These are phyloP conservation scores for Trichoderma semiorbis DNA, from an alignment of 2,329 filamentous ascomycete species.

Conservation along the genomic window DNA sequence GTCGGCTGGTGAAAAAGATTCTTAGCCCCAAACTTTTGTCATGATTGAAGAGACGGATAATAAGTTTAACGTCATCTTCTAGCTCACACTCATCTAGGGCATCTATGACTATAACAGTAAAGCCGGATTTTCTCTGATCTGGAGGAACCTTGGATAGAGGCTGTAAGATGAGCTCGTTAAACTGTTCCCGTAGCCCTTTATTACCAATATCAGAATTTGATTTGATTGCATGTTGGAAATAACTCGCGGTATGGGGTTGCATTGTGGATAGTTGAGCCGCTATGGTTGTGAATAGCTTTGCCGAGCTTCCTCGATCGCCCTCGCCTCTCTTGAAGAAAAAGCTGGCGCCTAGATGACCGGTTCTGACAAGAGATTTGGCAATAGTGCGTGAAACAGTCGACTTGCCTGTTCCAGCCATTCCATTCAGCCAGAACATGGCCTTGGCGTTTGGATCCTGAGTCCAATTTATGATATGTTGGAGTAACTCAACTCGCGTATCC, in stretches of 20 bases:
- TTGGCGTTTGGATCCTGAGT: not conserved
- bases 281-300: not conserved
- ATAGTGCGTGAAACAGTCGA: conserved; percentile 1
- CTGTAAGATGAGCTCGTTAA: not conserved
- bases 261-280: not conserved
- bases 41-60: not conserved
- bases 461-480: not conserved
- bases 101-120: not conserved
- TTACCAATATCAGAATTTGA: not conserved
- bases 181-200: not conserved
- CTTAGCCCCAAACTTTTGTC: conserved; percentile 21
- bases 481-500: not conserved
- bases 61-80: not conserved
- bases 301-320: not conserved
- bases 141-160: not conserved
- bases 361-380: not conserved
- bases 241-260: not conserved
- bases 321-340: conserved; percentile 7
- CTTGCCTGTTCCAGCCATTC: not conserved
- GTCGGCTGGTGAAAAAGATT: conserved; percentile 43
- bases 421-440: conserved; percentile 4
- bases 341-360: not conserved
- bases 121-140: not conserved
- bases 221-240: not conserved
- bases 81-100: not conserved